Conservation (phyloP, 2,329 filamentous ascomycete genomes). For the Trichoderma brevicompactum region DNA sequence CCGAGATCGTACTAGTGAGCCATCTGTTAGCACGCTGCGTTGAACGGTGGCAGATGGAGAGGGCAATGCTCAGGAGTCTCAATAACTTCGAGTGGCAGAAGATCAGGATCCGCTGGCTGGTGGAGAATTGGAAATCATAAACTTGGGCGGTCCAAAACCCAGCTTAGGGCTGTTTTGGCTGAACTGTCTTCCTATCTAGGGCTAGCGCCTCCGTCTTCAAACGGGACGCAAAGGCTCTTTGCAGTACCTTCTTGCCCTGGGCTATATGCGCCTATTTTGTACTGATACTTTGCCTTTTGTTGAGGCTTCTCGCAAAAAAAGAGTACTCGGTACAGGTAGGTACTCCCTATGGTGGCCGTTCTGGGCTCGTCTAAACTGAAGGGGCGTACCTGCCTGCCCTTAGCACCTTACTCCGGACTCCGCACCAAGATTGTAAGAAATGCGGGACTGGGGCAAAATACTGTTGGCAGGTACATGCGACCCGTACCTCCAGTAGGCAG, state of each 20-base stretch:
- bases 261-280: too few relatives aligned
- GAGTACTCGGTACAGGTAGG: too few relatives aligned
- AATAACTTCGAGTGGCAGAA: slow-evolving; percentile 20
- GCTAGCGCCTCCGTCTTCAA: not conserved
- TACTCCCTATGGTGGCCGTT: too few relatives aligned
- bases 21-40: not conserved
- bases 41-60: slow-evolving; percentile 3
- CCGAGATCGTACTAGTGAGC: slow-evolving; percentile 26
- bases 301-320: too few relatives aligned
- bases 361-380: not conserved
- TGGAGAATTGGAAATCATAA: slow-evolving; percentile 13
- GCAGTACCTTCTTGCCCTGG: not conserved
- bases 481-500: not conserved
- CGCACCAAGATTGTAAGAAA: not conserved
- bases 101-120: slow-evolving; percentile 14
- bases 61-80: slow-evolving; percentile 8
- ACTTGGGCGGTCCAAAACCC: not conserved
- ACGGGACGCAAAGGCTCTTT: not conserved
- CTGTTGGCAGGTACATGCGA: not conserved
- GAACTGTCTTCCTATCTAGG: not conserved
- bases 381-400: not conserved
- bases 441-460: not conserved
- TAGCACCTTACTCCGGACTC: not conserved
- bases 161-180: slow-evolving; percentile 3
- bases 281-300: too few relatives aligned